Evolutionary conservation across 2,329 filamentous ascomycete species (phyloP).

Genomic region (Exserohilum turcica): DNA sequence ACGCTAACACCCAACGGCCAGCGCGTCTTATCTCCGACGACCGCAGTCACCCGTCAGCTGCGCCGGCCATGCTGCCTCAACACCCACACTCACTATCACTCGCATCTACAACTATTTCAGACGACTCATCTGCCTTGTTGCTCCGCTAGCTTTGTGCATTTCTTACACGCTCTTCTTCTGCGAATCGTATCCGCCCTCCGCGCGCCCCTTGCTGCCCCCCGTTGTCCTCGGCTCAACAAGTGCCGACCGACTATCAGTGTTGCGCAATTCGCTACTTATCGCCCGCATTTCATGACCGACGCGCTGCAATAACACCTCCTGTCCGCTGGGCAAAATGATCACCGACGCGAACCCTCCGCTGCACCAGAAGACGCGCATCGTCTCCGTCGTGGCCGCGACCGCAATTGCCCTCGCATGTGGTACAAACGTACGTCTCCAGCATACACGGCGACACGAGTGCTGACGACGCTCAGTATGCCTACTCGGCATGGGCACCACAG

Average conservation of each 20-base stretch:
- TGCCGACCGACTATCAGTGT: slow-evolving; percentile 15
- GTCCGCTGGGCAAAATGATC: slow-evolving; percentile 28
- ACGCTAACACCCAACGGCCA: slow-evolving; percentile 6
- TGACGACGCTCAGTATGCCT: slow-evolving; percentile 76
- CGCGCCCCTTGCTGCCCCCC: slow-evolving; percentile 1
- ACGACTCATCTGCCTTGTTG: slow-evolving; percentile 1
- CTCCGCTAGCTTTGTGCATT: neutral
- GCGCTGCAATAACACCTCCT: slow-evolving; percentile 19
- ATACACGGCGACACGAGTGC: slow-evolving; percentile 9
- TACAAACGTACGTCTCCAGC: slow-evolving; percentile 72
- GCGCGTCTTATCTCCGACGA: slow-evolving; percentile 29
- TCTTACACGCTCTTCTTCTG: neutral
- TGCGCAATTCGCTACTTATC: slow-evolving; percentile 7
- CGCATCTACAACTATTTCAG: neutral
- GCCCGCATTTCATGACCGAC: slow-evolving; percentile 27
- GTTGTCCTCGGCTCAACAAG: slow-evolving; percentile 4
- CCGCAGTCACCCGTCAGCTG: neutral
- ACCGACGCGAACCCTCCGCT: slow-evolving; percentile 43
- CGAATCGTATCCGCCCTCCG: neutral
- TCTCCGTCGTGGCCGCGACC: slow-evolving; percentile 85
- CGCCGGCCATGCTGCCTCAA: slow-evolving; percentile 9
- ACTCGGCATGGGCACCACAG: slow-evolving; percentile 96
- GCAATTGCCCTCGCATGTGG: slow-evolving; percentile 86
- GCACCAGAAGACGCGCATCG: slow-evolving; percentile 68
- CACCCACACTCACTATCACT: slow-evolving; percentile 5